These are phyloP conservation scores for Herpetomonas samuelpessoai DNA, from an alignment of 208 protist genomes.

Conservation along the genomic window DNA sequence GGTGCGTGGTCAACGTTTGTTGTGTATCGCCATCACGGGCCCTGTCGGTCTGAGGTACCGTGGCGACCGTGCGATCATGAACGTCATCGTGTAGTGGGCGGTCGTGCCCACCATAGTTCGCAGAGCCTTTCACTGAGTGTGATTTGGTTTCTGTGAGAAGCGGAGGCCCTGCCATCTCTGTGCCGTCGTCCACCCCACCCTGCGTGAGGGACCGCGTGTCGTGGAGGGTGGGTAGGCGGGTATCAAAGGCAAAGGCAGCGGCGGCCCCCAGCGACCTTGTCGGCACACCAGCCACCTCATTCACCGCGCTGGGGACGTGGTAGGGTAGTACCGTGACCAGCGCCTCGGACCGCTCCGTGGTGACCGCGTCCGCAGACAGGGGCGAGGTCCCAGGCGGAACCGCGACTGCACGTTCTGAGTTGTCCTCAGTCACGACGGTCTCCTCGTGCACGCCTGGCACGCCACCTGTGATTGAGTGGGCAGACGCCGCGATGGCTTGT, in stretches of 20 bases:
- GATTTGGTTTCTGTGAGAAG: background rate
- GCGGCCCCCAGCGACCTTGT: conserved; percentile 13
- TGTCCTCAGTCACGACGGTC: background rate
- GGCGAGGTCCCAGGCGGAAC: background rate
- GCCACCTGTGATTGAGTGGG: too few relatives aligned
- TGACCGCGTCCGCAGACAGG: conserved; percentile 7
- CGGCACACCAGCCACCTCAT: conserved; percentile 40
- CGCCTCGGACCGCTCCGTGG: conserved; percentile 19
- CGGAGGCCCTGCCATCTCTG: background rate
- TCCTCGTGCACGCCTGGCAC: too few relatives aligned
- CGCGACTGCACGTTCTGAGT: background rate
- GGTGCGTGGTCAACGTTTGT: background rate
- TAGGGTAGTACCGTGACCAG: conserved; percentile 60
- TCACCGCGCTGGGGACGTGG: conserved; percentile 45
- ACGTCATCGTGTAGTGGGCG: too few relatives aligned
- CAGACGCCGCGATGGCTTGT: too few relatives aligned
- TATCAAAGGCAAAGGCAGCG: conserved; percentile 69
- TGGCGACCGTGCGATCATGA: too few relatives aligned
- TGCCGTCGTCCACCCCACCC: background rate
- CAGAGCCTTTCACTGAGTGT: background rate
- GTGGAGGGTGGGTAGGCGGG: conserved; percentile 41
- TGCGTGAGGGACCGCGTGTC: conserved; percentile 3
- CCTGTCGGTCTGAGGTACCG: too few relatives aligned
- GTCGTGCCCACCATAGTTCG: background rate
- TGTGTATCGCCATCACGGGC: background rate